Evolutionary conservation across 2,329 filamentous ascomycete species (phyloP), one percentile per base, ranked within the genome.

Genomic region (Stachybotrys chlorohalonatus): DNA sequence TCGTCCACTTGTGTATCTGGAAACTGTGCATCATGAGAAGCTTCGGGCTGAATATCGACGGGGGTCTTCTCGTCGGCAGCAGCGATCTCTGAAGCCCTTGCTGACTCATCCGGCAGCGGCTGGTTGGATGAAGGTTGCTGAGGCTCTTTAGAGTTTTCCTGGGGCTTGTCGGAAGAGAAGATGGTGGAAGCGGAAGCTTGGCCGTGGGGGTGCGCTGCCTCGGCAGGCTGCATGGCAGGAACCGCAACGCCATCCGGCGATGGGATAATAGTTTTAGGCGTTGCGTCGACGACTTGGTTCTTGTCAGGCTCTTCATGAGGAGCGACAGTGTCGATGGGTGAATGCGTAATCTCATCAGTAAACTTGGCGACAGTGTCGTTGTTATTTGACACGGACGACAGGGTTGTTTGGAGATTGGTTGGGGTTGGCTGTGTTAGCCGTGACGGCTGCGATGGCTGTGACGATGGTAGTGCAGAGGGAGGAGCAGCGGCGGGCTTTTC

Each of bases 401-500:
- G 5, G n/a, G 24, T 24, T 24, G 24, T 24, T 24, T 24, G 2
- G 4, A 24, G 24, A 24, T 24, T 24, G 24, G 24, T 24, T 24
- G 24, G 24, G 24, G 24, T 24, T 24, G 24, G 24, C 24, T 4
- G 24, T 24, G 24, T 24, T 24, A 24, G 4, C 24, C 24, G 24
- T 24, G 24, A 24, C 24, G 24, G 24, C 24, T 24, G 24, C 24
- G 24, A 24, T 42, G 36, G 36, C 36, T 42, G 36, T 42, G 36
- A 42, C 52, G 15, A 58, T 53, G 6, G 58, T 54, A 9, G 57
- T 13, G 9, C 36, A 9, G 36, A 42, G 36, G 13, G 9, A 9
- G 36, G 59, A 42, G 45, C 56, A 17, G 60, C 54, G 16, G 54
- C 54, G 17, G 61, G 56, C 53, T 63, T 61, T 39, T 57, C 60